Conservation (phyloP, 2,329 filamentous ascomycete species). For the Sphaerulina vaccinii region DNA sequence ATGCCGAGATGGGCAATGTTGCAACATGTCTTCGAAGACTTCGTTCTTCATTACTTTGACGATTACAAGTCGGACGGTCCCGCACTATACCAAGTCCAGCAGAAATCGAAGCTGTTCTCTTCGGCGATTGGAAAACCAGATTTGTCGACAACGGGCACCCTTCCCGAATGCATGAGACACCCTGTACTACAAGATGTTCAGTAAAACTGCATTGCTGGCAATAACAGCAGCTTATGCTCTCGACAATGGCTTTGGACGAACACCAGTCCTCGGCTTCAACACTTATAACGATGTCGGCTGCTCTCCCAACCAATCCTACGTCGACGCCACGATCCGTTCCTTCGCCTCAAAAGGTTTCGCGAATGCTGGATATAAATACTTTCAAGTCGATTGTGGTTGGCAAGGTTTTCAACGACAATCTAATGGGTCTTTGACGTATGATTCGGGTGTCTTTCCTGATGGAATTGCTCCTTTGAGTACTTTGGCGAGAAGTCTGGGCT, state of each 20-base stretch:
- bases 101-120: too few species aligned
- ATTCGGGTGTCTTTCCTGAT: slow-evolving; percentile 51
- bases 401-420: slow-evolving; percentile 39
- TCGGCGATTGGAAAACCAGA: too few species aligned
- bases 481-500: slow-evolving; percentile 49
- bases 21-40: background rate
- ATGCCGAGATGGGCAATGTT: background rate
- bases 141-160: too few species aligned
- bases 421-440: slow-evolving; percentile 52
- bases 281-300: slow-evolving; percentile 31
- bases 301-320: slow-evolving; percentile 25
- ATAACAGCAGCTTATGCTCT: slow-evolving; percentile 15
- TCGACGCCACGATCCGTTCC: slow-evolving; percentile 24
- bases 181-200: slow-evolving; percentile 7
- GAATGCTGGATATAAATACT: slow-evolving; percentile 52
- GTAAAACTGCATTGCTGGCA: slow-evolving; percentile 5
- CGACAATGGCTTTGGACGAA: slow-evolving; percentile 33
- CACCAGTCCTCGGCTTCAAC: slow-evolving; percentile 32
- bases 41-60: too few species aligned
- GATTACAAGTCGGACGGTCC: too few species aligned
- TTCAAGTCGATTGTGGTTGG: slow-evolving; percentile 63
- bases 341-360: slow-evolving; percentile 21
- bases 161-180: too few species aligned
- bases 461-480: slow-evolving; percentile 52
- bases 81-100: too few species aligned